phyloP scores from a whole-genome alignment of 768 basidiomycete genomes.

The Phlebiopsis flavidoalba region DNA sequence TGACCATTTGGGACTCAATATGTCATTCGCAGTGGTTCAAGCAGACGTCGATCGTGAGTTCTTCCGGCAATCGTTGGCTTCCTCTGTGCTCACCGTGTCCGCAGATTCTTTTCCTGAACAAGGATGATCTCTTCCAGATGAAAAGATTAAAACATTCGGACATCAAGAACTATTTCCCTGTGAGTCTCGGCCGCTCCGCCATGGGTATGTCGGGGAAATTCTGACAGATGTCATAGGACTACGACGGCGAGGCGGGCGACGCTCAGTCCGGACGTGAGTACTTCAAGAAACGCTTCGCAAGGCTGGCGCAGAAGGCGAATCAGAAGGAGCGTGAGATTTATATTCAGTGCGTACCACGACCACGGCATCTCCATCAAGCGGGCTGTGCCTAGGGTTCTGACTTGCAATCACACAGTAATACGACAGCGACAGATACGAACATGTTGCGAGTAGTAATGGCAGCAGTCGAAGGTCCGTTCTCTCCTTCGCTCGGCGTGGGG shows the following conservation, averaged over 20 bases:
- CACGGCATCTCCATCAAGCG: slow-evolving; percentile 3
- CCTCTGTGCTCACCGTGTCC: slow-evolving; percentile 1
- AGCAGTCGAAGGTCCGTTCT: slow-evolving; percentile 81
- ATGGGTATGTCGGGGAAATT: slow-evolving; percentile 2
- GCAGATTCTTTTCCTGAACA: slow-evolving; percentile 90
- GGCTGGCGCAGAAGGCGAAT: slow-evolving; percentile 81
- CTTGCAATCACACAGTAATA: slow-evolving; percentile 47
- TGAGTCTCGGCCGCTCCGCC: slow-evolving; percentile 27
- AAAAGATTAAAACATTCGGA: slow-evolving; percentile 71
- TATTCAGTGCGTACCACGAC: slow-evolving; percentile 67
- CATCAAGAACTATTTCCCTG: slow-evolving; percentile 88
- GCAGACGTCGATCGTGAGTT: slow-evolving; percentile 81
- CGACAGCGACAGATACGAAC: slow-evolving; percentile 87
- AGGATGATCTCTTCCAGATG: slow-evolving; percentile 87
- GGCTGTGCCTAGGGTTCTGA: slow-evolving; percentile 12
- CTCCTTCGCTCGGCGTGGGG: background rate
- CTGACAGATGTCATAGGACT: slow-evolving; percentile 50
- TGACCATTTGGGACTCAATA: slow-evolving; percentile 99
- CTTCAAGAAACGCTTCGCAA: slow-evolving; percentile 82
- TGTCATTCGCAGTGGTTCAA: slow-evolving; percentile 98
- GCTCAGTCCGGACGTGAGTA: slow-evolving; percentile 78
- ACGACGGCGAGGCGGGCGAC: slow-evolving; percentile 71
- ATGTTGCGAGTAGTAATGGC: slow-evolving; percentile 91
- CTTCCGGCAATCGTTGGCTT: background rate
- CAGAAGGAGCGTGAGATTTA: slow-evolving; percentile 89